phyloP scores from a whole-genome alignment of 106 monocot genomes.

The Allium cepa region DNA sequence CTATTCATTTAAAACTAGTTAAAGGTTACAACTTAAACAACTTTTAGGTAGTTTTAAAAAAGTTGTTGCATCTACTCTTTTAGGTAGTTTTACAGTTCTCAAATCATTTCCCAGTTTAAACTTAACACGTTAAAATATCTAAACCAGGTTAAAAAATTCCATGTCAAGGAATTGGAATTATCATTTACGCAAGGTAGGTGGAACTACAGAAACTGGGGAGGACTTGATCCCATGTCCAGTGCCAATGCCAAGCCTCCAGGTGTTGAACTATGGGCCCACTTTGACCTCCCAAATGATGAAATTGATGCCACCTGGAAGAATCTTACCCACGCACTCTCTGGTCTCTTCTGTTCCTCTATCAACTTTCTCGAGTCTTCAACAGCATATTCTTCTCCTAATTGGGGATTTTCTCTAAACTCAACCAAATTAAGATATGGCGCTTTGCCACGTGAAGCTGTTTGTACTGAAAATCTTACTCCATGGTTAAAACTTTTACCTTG shows the following conservation, averaged over 20 bases:
- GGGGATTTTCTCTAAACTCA: conserved; percentile 52
- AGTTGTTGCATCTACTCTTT: too few relatives aligned
- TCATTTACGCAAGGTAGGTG: conserved; percentile 96
- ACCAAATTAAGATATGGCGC: conserved; percentile 82
- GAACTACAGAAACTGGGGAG: conserved; percentile 94
- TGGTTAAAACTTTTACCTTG: conserved; percentile 99
- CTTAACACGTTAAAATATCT: neutral
- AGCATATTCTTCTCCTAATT: conserved; percentile 62
- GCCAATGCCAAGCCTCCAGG: conserved; percentile 90
- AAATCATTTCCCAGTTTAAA: too few relatives aligned
- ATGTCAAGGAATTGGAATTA: conserved; percentile 67
- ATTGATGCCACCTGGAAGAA: conserved; percentile 83
- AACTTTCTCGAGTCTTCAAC: conserved; percentile 87
- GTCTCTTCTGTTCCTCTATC: conserved; percentile 92
- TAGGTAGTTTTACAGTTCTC: too few relatives aligned
- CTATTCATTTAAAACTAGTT: too few relatives aligned
- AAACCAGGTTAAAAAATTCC: conserved; percentile 72
- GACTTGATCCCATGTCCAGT: conserved; percentile 64
- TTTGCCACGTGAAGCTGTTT: conserved; percentile 90
- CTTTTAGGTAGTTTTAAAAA: too few relatives aligned
- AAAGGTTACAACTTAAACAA: too few relatives aligned
- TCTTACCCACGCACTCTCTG: conserved; percentile 88
- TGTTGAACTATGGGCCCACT: conserved; percentile 87
- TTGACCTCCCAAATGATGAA: conserved; percentile 47
- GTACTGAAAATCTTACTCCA: conserved; percentile 98